Evolutionary conservation across 176 grass and related monocot genomes (phyloP).

Genomic region (Lolium rigidum): DNA sequence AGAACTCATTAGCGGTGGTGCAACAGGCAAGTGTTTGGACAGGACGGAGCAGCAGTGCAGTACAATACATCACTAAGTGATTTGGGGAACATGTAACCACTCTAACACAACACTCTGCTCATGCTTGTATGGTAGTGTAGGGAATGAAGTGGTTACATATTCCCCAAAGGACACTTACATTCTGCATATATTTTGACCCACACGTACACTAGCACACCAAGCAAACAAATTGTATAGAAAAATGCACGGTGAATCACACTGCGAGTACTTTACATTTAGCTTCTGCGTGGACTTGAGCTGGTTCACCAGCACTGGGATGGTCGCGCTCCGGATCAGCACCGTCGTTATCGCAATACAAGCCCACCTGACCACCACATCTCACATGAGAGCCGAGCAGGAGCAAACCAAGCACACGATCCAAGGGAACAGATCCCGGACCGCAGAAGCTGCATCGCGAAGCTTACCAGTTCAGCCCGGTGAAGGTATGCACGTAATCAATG

Average conservation of each 20-base stretch:
- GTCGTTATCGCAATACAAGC: conserved; percentile 80
- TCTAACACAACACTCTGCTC: neutral
- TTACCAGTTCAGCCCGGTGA: conserved; percentile 88
- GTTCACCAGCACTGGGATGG: conserved; percentile 71
- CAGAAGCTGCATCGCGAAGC: conserved; percentile 16
- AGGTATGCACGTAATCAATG: conserved; percentile 72
- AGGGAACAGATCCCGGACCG: conserved; percentile 31
- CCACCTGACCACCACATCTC: conserved; percentile 73
- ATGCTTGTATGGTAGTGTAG: neutral
- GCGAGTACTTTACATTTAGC: conserved; percentile 58
- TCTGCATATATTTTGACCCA: conserved; percentile 8
- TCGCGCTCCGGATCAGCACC: conserved; percentile 69
- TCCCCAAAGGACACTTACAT: conserved; percentile 21
- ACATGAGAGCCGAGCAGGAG: conserved; percentile 21
- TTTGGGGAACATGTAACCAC: too few relatives aligned
- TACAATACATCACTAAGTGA: neutral
- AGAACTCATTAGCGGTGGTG: neutral
- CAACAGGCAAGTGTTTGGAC: neutral
- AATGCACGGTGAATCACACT: conserved; percentile 28
- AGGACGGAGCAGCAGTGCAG: conserved; percentile 5
- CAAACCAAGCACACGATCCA: conserved; percentile 30
- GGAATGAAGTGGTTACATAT: neutral
- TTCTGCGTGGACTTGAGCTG: conserved; percentile 70
- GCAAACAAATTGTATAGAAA: conserved; percentile 23
- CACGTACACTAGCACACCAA: conserved; percentile 1